Evolutionary conservation across 1,284 basidiomycete genomes (phyloP).

Genomic region (Moesziomyces aphidis): DNA sequence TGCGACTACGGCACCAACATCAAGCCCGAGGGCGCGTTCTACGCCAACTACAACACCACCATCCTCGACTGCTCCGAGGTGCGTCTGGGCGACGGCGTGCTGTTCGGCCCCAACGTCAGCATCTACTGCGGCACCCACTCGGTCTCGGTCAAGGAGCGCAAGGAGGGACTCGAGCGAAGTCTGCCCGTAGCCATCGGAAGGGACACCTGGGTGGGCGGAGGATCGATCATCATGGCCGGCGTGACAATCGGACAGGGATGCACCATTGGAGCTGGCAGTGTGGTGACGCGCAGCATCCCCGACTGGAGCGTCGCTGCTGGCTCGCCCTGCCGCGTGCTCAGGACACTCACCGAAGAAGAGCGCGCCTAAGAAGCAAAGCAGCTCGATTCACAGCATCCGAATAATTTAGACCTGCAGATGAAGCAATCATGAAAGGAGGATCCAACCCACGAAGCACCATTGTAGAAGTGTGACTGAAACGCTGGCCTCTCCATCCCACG

Average conservation of each 20-base stretch:
- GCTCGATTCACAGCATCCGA: no score
- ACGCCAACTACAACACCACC: conserved; percentile 56
- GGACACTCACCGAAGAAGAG: conserved; percentile 58
- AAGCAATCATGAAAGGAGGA: no score
- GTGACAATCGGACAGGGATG: conserved; percentile 71
- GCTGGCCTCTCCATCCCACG: no score
- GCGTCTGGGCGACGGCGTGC: conserved; percentile 48
- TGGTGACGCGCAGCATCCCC: conserved; percentile 71
- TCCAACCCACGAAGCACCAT: no score
- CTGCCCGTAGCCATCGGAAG: conserved; percentile 53
- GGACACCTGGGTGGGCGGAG: conserved; percentile 68
- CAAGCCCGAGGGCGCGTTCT: conserved; percentile 56
- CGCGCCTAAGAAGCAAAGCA: conserved; percentile 20
- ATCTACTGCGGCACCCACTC: conserved; percentile 60
- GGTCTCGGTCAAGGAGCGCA: conserved; percentile 48
- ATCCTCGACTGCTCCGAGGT: conserved; percentile 59
- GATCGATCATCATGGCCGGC: conserved; percentile 69
- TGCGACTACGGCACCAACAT: conserved; percentile 62
- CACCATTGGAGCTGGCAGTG: conserved; percentile 70
- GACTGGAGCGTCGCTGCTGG: conserved; percentile 70
- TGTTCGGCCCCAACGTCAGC: conserved; percentile 58
- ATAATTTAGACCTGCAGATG: no score
- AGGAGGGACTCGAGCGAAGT: conserved; percentile 50
- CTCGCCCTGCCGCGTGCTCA: conserved; percentile 70
- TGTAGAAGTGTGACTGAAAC: no score